Percentiles rank a stretch among this genome's conserved stretches.
Conservation (phyloP, 2,329 filamentous ascomycete genomes). For the Ustilaginoidea virens region DNA sequence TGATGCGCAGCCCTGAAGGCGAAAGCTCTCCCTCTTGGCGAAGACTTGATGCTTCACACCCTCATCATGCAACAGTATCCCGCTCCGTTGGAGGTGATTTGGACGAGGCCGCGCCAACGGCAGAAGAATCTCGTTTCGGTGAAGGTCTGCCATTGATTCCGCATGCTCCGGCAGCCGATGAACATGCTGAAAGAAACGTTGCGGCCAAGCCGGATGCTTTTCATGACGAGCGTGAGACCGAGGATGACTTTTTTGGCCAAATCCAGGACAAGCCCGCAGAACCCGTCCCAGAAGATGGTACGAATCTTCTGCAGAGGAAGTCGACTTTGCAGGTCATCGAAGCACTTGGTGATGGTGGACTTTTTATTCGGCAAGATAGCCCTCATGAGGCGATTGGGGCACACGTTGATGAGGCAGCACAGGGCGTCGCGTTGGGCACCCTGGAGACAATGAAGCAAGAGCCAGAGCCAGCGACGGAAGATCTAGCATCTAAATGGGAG, state of each 20-base stretch:
- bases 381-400: conserved; percentile 16
- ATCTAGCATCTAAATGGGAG: conserved; percentile 70
- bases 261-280: conserved; percentile 19
- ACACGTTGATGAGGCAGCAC: conserved; percentile 9
- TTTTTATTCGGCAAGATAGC: conserved; percentile 14
- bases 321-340: conserved; percentile 53
- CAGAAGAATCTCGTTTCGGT: conserved; percentile 45
- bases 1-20: conserved; percentile 6
- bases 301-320: conserved; percentile 42
- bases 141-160: conserved; percentile 53
- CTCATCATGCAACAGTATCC: conserved; percentile 11
- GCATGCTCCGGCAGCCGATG: conserved; percentile 9
- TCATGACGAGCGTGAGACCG: conserved; percentile 30
- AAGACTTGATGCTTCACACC: conserved; percentile 6
- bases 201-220: conserved; percentile 18
- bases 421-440: conserved; percentile 2
- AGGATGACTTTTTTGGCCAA: conserved; percentile 49
- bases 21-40: conserved; percentile 5
- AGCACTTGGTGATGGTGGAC: conserved; percentile 23
- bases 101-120: conserved; percentile 23
- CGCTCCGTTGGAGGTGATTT: conserved; percentile 29
- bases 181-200: conserved; percentile 9
- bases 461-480: conserved; percentile 29
- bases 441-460: conserved; percentile 7
- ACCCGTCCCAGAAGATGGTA: conserved; percentile 6